phyloP scores from a whole-genome alignment of 2,329 filamentous ascomycete species.

The Monilinia fructicola region DNA sequence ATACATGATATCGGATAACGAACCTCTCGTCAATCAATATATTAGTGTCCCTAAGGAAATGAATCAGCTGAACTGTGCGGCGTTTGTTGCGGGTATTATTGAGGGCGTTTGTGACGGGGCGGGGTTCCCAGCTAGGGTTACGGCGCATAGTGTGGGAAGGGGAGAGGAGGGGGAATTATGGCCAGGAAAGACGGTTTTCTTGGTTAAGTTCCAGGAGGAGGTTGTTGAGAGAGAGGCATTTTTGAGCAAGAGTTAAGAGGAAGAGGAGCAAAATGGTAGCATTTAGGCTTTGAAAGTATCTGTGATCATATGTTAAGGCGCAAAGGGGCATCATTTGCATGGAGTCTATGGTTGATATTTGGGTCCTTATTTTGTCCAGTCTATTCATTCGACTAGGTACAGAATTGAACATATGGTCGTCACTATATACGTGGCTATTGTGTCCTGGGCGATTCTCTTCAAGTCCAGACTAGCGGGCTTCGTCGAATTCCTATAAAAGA shows the following conservation, averaged over 20 bases:
- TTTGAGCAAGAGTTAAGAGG: conserved; percentile 55
- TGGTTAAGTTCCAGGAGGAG: conserved; percentile 88
- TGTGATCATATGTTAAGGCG: conserved; percentile 2
- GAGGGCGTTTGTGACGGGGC: conserved; percentile 95
- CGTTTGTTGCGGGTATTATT: conserved; percentile 90
- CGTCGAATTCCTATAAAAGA: neutral
- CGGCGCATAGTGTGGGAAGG: conserved; percentile 75
- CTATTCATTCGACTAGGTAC: conserved; percentile 7
- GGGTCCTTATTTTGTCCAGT: neutral
- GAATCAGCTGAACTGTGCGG: conserved; percentile 93
- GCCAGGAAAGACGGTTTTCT: conserved; percentile 93
- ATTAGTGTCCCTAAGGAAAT: conserved; percentile 93
- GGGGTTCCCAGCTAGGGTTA: conserved; percentile 84
- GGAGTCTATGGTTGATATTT: conserved; percentile 9
- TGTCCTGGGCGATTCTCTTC: neutral
- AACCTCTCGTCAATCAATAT: conserved; percentile 92
- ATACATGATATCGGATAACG: conserved; percentile 99
- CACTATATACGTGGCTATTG: neutral
- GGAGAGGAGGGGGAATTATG: conserved; percentile 72
- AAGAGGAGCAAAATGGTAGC: neutral
- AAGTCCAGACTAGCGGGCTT: neutral
- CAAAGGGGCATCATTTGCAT: neutral
- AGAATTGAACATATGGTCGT: neutral
- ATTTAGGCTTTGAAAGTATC: conserved; percentile 9
- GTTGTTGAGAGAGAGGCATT: conserved; percentile 90